phyloP scores from a whole-genome alignment of 2,329 filamentous ascomycete genomes.

The Stagonosporopsis vannaccii region DNA sequence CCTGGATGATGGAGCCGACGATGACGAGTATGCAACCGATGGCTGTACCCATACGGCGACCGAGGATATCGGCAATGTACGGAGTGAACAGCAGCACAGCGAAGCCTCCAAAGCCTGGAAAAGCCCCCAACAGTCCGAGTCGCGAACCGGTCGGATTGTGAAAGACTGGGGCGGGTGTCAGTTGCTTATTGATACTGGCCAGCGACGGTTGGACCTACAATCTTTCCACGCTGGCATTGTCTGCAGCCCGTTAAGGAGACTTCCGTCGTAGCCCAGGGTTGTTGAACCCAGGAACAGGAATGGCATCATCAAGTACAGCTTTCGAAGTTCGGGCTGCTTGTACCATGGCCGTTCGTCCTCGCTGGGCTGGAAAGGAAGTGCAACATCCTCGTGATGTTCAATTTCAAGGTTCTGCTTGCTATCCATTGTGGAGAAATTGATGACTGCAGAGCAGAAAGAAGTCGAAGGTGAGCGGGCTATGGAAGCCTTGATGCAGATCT shows the following conservation, averaged over 20 bases:
- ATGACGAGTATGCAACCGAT: conserved; percentile 60
- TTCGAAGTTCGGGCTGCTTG: conserved; percentile 25
- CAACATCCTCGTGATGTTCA: conserved; percentile 22
- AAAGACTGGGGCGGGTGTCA: not conserved
- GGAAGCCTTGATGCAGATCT: conserved; percentile 3
- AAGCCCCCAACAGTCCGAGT: conserved; percentile 55
- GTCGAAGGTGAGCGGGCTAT: not conserved
- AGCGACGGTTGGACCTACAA: conserved; percentile 39
- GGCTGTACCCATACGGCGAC: conserved; percentile 62
- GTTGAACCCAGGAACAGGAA: conserved; percentile 30
- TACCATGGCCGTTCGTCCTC: conserved; percentile 30
- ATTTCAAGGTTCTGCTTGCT: conserved; percentile 20
- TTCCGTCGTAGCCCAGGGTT: conserved; percentile 27
- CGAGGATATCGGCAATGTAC: conserved; percentile 45
- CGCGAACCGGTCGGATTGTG: conserved; percentile 48
- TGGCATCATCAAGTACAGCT: conserved; percentile 30
- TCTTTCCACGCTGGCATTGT: conserved; percentile 30
- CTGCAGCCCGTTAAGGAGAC: conserved; percentile 29
- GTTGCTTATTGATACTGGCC: not conserved
- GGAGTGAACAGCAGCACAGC: conserved; percentile 54
- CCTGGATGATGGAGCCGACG: conserved; percentile 58
- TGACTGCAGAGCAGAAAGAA: not conserved
- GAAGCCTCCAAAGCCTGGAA: conserved; percentile 56
- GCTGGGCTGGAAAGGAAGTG: not conserved
- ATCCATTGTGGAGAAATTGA: conserved; percentile 4